Conservation (phyloP, 352 stramenopile species). For the Thalassiosira ordinaria region DNA sequence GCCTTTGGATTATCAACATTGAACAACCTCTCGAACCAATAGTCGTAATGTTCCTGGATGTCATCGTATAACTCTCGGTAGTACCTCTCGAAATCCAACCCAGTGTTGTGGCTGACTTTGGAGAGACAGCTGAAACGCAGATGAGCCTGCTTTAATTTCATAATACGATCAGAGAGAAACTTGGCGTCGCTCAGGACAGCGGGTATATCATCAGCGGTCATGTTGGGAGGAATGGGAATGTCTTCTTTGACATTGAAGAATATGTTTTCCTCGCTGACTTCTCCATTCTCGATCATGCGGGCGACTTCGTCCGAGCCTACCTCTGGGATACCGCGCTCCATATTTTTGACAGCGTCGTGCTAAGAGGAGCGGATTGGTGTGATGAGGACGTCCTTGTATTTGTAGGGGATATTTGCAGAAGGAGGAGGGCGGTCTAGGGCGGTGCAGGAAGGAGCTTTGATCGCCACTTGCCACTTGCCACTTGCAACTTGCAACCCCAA, state of each 20-base stretch:
- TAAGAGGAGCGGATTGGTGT: too few relatives aligned
- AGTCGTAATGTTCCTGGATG: slow-evolving; percentile 21
- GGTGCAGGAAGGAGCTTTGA: too few relatives aligned
- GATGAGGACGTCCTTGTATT: too few relatives aligned
- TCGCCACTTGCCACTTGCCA: too few relatives aligned
- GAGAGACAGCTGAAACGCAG: slow-evolving; percentile 6
- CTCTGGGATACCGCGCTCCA: too few relatives aligned
- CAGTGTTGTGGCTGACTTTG: slow-evolving; percentile 11
- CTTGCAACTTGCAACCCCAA: too few relatives aligned
- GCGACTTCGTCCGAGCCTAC: background rate
- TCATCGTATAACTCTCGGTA: slow-evolving; percentile 32
- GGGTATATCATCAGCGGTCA: background rate
- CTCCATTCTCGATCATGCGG: background rate
- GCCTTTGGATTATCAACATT: slow-evolving; percentile 16
- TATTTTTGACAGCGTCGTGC: too few relatives aligned
- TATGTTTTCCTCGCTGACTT: background rate
- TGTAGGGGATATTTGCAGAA: too few relatives aligned
- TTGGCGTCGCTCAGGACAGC: background rate
- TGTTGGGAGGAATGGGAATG: background rate
- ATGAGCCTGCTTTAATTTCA: background rate
- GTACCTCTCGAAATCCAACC: slow-evolving; percentile 25
- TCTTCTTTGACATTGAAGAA: background rate
- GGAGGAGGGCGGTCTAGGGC: too few relatives aligned
- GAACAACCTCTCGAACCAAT: slow-evolving; percentile 37
- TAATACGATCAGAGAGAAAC: background rate